These are phyloP conservation scores for Rossbeevera mucosa DNA, from an alignment of 768 basidiomycete species.

Conservation along the genomic window DNA sequence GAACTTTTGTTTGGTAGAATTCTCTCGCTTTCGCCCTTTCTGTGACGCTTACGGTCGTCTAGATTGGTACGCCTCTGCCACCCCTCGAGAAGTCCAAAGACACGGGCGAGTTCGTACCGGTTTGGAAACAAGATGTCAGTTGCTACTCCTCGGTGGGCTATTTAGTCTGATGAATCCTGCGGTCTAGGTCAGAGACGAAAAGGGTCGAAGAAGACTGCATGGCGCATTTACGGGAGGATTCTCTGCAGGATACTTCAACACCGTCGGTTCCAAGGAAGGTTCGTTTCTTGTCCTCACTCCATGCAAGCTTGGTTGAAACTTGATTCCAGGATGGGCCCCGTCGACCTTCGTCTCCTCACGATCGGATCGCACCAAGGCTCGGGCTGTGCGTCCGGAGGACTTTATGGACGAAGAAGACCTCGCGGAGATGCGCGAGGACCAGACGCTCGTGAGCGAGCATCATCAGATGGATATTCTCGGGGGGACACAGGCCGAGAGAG, in stretches of 20 bases:
- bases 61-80: slow-evolving; percentile 94
- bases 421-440: slow-evolving; percentile 69
- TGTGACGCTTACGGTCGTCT: slow-evolving; percentile 2
- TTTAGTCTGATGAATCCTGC: slow-evolving; percentile 13
- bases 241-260: slow-evolving; percentile 95
- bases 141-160: slow-evolving; percentile 15
- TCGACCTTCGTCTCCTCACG: slow-evolving; percentile 91
- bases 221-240: slow-evolving; percentile 99
- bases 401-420: slow-evolving; percentile 99
- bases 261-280: slow-evolving; percentile 96
- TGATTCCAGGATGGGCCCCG: slow-evolving; percentile 81
- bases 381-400: slow-evolving; percentile 71
- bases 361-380: slow-evolving; percentile 58
- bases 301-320: not conserved
- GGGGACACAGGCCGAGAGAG: slow-evolving; percentile 47
- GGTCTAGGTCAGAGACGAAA: slow-evolving; percentile 81
- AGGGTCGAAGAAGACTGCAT: slow-evolving; percentile 88
- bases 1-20: slow-evolving; percentile 73
- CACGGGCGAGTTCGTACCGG: slow-evolving; percentile 88
- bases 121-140: slow-evolving; percentile 95
- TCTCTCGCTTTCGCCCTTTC: not conserved
- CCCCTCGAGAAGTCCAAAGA: slow-evolving; percentile 93
- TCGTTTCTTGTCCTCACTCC: slow-evolving; percentile 8
- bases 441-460: slow-evolving; percentile 71
- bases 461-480: slow-evolving; percentile 70